Base-by-base conservation (phyloP, 306 rosid species). In the Cyclanthera cordifolia region DNA sequence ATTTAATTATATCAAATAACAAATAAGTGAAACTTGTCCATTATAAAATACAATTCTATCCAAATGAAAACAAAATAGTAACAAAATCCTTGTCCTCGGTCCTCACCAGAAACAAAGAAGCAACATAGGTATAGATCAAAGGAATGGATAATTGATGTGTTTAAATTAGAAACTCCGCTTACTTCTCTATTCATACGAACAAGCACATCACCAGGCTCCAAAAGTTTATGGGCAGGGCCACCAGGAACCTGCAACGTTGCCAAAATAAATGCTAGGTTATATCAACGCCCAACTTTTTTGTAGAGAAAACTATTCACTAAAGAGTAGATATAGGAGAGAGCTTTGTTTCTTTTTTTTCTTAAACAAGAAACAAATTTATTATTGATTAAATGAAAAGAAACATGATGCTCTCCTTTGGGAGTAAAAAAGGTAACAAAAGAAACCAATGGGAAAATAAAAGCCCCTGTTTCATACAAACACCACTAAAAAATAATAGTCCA, bases 201-300 rank as follows among this genome's bases (percentile, higher is more conserved):
- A 81, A 93, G 96, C 67, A 93, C 88, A 74, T 93, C 98, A 51
- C 98, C 98, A 1, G 98, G 95, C 79, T 89, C 96, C 87, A 93
- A 82, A 83, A 77, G 76, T 77, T 87, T 86, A 23, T 84, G 75
- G 49, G 84, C 98, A 28, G 95, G 98, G 60, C 98, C 94, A 32
- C 96, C 98, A 58, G 98, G 96, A 65, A 93, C 98, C 96, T 93
- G 76, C 81, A 79, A 82, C 76, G 80, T 68, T 72, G 67, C 73
- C 72, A 78, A 63, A 43, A 66, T 68, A 76, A 70, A 52, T 45
- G 2, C 63, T 59, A 70, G 68, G 58, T 24, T 48, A 56, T 79
- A 76, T 66, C 48, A 77, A 58, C n/a, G 55, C 4, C 45, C 30
- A 30, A 19, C 1, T 11, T 27, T 55, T 54, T 5, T 25, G 41